Conservation (phyloP, 2,329 filamentous ascomycete species). For the Dryadomyces quercus-mongolicae region DNA sequence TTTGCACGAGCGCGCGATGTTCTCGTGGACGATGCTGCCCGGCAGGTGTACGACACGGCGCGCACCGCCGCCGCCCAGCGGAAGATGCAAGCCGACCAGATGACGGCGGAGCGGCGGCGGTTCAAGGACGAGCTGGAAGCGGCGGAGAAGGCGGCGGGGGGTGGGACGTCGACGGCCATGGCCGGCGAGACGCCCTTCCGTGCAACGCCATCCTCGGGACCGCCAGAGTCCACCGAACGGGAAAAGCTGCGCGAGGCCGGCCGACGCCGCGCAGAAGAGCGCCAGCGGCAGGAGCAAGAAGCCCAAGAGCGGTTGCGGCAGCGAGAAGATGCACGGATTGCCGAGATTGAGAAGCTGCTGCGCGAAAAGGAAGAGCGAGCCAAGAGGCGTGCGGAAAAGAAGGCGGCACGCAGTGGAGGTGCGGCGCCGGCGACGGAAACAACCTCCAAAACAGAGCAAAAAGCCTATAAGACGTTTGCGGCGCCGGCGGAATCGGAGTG, state of each 20-base stretch:
- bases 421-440: not conserved
- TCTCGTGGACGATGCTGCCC: conserved; percentile 57
- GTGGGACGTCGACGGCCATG: conserved; percentile 11
- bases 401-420: conserved; percentile 13
- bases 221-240: conserved; percentile 14
- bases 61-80: conserved; percentile 60
- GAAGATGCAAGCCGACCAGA: conserved; percentile 56
- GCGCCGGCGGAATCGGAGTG: conserved; percentile 7
- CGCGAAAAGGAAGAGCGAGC: conserved; percentile 27
- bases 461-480: not conserved
- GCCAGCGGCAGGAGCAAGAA: conserved; percentile 27
- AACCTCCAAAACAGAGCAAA: too few relatives aligned
- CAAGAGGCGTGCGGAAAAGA: conserved; percentile 27
- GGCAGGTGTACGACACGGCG: conserved; percentile 66
- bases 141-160: conserved; percentile 45
- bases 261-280: conserved; percentile 25
- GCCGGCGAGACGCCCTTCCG: conserved; percentile 1
- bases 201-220: not conserved
- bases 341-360: conserved; percentile 30
- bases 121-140: conserved; percentile 82
- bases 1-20: conserved; percentile 81
- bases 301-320: conserved; percentile 28
- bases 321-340: conserved; percentile 26
- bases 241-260: conserved; percentile 22
- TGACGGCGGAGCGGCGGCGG: conserved; percentile 59